Conservation (phyloP, 192 early-diverging fungal genomes). For the Backusella circina region DNA sequence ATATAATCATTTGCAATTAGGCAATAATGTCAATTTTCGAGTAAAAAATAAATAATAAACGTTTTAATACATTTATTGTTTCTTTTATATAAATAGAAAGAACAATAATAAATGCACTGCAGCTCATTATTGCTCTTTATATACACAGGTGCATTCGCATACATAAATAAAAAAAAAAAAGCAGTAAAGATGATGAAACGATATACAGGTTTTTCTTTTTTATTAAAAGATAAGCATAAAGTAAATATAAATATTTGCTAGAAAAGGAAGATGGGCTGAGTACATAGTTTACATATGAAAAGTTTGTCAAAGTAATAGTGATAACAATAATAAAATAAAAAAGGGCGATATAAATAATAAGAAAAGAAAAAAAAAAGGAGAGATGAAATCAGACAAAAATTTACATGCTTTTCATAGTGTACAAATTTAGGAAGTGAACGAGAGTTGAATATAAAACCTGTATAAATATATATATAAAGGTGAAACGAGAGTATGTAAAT, state of each 20-base stretch:
- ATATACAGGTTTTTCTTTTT: not conserved
- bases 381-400: not conserved
- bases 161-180: not conserved
- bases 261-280: not conserved
- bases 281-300: not conserved
- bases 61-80: not conserved
- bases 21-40: not conserved
- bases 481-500: not conserved
- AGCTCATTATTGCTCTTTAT: not conserved
- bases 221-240: not conserved
- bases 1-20: not conserved
- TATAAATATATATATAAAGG: not conserved
- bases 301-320: not conserved
- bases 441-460: not conserved
- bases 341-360: not conserved
- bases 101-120: not conserved
- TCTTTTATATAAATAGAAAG: not conserved
- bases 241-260: not conserved
- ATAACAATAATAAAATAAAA: not conserved
- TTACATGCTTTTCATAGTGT: slow-evolving; percentile 1
- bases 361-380: not conserved
- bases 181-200: not conserved
- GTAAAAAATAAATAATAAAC: not conserved
- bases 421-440: not conserved
- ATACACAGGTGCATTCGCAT: not conserved